phyloP scores from a whole-genome alignment of 306 rosid genomes.

The Calophaca sinica region DNA sequence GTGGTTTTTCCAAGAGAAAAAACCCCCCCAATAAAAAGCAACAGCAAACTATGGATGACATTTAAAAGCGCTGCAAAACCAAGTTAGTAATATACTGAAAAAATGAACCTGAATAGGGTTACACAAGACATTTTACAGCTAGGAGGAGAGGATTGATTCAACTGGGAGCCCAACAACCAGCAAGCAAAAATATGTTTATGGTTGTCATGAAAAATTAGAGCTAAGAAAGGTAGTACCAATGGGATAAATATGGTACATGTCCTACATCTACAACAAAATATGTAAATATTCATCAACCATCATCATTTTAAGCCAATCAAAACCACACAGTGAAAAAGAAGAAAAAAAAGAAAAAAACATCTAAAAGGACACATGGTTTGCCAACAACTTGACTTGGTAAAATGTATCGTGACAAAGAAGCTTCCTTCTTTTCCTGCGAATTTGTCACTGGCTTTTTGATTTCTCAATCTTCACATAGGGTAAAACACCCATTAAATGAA shows the following conservation, averaged over 20 bases:
- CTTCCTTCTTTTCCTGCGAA: constrained; percentile 39
- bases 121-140: no score
- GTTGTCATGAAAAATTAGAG: constrained; percentile 36
- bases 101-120: not conserved
- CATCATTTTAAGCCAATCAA: constrained; percentile 48
- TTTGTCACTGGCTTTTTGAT: constrained; percentile 78
- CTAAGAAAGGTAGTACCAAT: constrained; percentile 36
- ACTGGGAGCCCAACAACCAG: constrained; percentile 24
- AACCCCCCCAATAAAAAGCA: not conserved
- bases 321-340: constrained; percentile 40
- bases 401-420: constrained; percentile 47
- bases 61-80: constrained; percentile 10
- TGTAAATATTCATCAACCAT: constrained; percentile 41
- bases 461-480: constrained; percentile 87
- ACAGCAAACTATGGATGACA: constrained; percentile 6
- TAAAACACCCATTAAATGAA: constrained; percentile 65
- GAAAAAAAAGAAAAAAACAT: not conserved
- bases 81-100: constrained; percentile 37
- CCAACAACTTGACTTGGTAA: constrained; percentile 42
- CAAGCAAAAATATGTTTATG: constrained; percentile 36
- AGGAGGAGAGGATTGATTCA: constrained; percentile 15
- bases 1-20: not conserved
- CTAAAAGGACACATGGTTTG: constrained; percentile 32
- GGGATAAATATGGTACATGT: constrained; percentile 56
- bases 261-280: constrained; percentile 54